phyloP scores from a whole-genome alignment of 2,329 filamentous ascomycete species.

The Simplicillium aogashimaense region DNA sequence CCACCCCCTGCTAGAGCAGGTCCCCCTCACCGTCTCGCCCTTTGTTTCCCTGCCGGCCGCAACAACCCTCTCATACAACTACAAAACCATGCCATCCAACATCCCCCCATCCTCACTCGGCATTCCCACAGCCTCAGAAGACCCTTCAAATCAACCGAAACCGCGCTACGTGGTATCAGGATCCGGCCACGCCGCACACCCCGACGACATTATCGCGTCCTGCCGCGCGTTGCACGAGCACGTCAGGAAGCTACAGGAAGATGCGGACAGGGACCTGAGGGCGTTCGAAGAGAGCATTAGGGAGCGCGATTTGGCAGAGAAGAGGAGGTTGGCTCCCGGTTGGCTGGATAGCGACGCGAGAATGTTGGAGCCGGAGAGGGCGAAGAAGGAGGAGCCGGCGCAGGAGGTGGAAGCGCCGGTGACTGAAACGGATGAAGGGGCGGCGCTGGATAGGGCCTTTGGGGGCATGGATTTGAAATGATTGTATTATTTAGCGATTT shows the following conservation, averaged over 20 bases:
- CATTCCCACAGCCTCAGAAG: slow-evolving; percentile 24
- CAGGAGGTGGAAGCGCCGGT: slow-evolving; percentile 13
- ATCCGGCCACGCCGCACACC: slow-evolving; percentile 74
- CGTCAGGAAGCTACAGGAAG: slow-evolving; percentile 56
- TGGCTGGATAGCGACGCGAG: slow-evolving; percentile 69
- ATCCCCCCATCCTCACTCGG: slow-evolving; percentile 46
- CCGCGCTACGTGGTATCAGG: slow-evolving; percentile 67
- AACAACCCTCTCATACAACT: slow-evolving; percentile 89
- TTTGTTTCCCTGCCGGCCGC: slow-evolving; percentile 86
- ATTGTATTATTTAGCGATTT: not conserved
- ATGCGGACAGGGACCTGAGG: slow-evolving; percentile 56
- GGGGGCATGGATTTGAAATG: slow-evolving; percentile 31
- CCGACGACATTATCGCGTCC: slow-evolving; percentile 73
- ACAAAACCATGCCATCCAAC: slow-evolving; percentile 80
- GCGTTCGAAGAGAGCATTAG: slow-evolving; percentile 56
- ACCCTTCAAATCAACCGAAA: slow-evolving; percentile 30
- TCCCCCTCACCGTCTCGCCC: slow-evolving; percentile 87
- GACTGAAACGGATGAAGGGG: slow-evolving; percentile 31
- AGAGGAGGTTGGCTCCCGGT: slow-evolving; percentile 67
- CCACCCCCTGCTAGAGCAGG: slow-evolving; percentile 82
- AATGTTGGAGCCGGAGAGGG: slow-evolving; percentile 57
- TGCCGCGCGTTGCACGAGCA: slow-evolving; percentile 72
- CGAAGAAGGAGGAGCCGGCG: slow-evolving; percentile 14
- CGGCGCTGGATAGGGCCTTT: slow-evolving; percentile 49
- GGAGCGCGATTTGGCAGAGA: slow-evolving; percentile 65